These are phyloP conservation scores for Vachellia pachyceras DNA, from an alignment of 306 rosid species.

Conservation along the genomic window DNA sequence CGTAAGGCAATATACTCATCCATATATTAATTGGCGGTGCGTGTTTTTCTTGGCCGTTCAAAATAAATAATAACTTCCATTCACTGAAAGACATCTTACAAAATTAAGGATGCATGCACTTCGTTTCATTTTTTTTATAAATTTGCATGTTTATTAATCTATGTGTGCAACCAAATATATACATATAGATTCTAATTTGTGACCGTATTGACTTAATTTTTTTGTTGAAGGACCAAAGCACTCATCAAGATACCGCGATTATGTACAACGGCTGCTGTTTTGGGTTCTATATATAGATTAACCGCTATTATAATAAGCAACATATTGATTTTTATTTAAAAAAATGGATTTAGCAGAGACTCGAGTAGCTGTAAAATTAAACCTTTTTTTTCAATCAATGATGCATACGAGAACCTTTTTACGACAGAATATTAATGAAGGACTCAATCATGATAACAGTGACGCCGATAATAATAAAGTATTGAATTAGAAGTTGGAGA, in stretches of 20 bases:
- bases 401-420: neutral
- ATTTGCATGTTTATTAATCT: neutral
- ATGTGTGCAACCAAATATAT: too few species aligned
- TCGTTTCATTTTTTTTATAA: neutral
- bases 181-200: neutral
- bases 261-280: neutral
- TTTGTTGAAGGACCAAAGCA: neutral
- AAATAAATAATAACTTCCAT: neutral
- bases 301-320: too few species aligned
- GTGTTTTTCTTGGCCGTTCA: neutral
- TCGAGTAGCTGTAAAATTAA: too few species aligned
- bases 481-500: neutral
- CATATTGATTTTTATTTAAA: too few species aligned
- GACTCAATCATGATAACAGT: too few species aligned
- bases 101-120: neutral
- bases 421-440: neutral
- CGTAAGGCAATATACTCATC: neutral
- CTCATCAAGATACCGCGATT: neutral
- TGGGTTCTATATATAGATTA: too few species aligned
- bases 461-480: neutral
- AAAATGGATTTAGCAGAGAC: too few species aligned
- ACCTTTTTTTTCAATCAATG: neutral
- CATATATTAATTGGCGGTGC: neutral
- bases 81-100: neutral
- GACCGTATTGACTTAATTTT: neutral